Conservation (phyloP, 2,329 filamentous ascomycete genomes). For the Paraphoma chrysanthemicola region DNA sequence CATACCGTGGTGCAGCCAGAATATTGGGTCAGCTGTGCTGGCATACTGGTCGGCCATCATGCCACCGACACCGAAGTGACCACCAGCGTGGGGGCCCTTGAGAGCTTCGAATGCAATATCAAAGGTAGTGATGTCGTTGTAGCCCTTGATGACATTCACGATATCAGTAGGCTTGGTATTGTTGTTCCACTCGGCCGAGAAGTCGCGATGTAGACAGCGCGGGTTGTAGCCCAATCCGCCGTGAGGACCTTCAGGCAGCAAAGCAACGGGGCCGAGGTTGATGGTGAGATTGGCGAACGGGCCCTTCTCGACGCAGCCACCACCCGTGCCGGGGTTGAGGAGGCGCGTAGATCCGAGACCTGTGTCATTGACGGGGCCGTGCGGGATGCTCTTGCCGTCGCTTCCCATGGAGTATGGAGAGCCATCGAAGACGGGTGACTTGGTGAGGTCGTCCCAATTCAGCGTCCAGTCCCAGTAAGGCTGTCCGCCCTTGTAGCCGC, state of each 20-base stretch:
- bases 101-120: no score
- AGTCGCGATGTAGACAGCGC: background rate
- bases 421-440: constrained; percentile 19
- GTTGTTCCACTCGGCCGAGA: background rate
- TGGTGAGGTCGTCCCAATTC: constrained; percentile 13
- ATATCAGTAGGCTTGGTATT: no score
- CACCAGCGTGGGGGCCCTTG: constrained; percentile 3
- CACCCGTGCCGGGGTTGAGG: constrained; percentile 52
- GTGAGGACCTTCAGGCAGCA: background rate
- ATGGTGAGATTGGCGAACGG: constrained; percentile 50
- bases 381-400: constrained; percentile 26
- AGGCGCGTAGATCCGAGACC: no score
- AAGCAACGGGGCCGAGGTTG: constrained; percentile 2
- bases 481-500: constrained; percentile 43
- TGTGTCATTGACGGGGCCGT: constrained; percentile 30
- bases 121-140: no score
- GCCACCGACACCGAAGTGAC: constrained; percentile 13
- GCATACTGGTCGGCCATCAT: constrained; percentile 35
- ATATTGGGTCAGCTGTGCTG: constrained; percentile 52
- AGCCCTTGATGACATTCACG: no score
- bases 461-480: constrained; percentile 59
- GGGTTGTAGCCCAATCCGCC: background rate
- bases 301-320: constrained; percentile 59
- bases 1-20: constrained; percentile 55
- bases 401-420: background rate